These are phyloP conservation scores for Rhododendron ovatum DNA, from an alignment of 148 eudicot genomes.

Conservation along the genomic window DNA sequence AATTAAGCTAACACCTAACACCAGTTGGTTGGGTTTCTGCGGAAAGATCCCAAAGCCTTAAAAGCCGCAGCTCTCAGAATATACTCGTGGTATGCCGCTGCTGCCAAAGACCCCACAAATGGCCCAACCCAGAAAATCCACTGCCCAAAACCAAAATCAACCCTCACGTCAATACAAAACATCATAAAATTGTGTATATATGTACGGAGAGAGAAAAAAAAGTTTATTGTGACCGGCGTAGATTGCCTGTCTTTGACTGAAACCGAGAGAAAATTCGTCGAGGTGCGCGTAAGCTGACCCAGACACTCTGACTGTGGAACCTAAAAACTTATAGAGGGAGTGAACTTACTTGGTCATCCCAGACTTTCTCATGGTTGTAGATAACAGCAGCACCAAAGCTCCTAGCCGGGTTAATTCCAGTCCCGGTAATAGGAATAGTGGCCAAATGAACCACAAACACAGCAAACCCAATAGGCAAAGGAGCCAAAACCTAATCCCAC, in stretches of 20 bases:
- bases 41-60: slow-evolving; percentile 68
- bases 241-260: too few species aligned
- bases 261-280: too few species aligned
- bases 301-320: too few species aligned
- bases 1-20: background rate
- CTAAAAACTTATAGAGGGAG: too few species aligned
- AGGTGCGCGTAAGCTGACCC: too few species aligned
- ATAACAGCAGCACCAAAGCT: slow-evolving; percentile 70
- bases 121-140: slow-evolving; percentile 85
- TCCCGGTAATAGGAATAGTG: slow-evolving; percentile 70
- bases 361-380: slow-evolving; percentile 42
- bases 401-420: slow-evolving; percentile 78
- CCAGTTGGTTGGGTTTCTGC: slow-evolving; percentile 61
- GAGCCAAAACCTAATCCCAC: slow-evolving; percentile 41
- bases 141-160: slow-evolving; percentile 17
- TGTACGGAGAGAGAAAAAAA: background rate
- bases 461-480: slow-evolving; percentile 70
- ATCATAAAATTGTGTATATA: background rate
- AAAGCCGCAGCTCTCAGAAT: slow-evolving; percentile 60
- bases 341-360: slow-evolving; percentile 49
- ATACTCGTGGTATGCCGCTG: slow-evolving; percentile 64
- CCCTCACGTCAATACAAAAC: background rate
- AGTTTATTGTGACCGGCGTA: too few species aligned
- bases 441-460: slow-evolving; percentile 76
- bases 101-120: slow-evolving; percentile 65